phyloP scores from a whole-genome alignment of 1,284 basidiomycete genomes.

The Microbotryum scabiosae region DNA sequence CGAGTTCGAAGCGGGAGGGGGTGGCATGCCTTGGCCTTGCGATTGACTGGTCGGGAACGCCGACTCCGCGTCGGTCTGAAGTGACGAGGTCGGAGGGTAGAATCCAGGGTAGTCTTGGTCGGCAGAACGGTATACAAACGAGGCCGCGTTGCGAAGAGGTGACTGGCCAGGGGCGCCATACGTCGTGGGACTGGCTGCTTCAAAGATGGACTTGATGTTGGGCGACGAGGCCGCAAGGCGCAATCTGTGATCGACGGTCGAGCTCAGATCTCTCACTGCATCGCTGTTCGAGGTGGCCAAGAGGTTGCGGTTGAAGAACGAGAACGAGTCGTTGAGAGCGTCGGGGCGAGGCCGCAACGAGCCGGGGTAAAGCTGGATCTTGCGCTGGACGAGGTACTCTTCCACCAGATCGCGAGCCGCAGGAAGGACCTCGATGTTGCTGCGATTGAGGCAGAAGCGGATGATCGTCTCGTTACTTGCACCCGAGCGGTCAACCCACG shows the following conservation, averaged over 20 bases:
- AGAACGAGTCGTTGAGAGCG: slow-evolving; percentile 89
- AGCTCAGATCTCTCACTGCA: background rate
- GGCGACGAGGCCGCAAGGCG: slow-evolving; percentile 79
- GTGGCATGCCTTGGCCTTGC: slow-evolving; percentile 2
- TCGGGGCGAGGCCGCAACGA: slow-evolving; percentile 52
- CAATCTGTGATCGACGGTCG: slow-evolving; percentile 38
- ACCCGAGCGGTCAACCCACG: slow-evolving; percentile 38
- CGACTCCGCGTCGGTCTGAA: slow-evolving; percentile 1
- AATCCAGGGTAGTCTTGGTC: slow-evolving; percentile 11
- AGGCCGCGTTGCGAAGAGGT: background rate
- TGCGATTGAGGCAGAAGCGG: slow-evolving; percentile 89
- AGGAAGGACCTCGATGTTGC: slow-evolving; percentile 83
- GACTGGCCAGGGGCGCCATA: slow-evolving; percentile 1
- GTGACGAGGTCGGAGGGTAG: slow-evolving; percentile 8
- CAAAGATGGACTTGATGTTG: slow-evolving; percentile 91
- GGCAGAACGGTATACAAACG: slow-evolving; percentile 25
- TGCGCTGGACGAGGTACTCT: slow-evolving; percentile 77
- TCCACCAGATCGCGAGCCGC: slow-evolving; percentile 86
- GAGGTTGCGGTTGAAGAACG: slow-evolving; percentile 93
- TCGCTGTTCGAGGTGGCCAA: slow-evolving; percentile 54
- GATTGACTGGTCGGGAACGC: slow-evolving; percentile 9
- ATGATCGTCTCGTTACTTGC: slow-evolving; percentile 69
- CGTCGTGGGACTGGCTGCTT: slow-evolving; percentile 36
- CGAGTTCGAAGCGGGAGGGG: background rate
- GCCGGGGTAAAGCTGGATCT: slow-evolving; percentile 40